Evolutionary conservation across 78 protist species (phyloP).

Genomic region (Acrasis kona): DNA sequence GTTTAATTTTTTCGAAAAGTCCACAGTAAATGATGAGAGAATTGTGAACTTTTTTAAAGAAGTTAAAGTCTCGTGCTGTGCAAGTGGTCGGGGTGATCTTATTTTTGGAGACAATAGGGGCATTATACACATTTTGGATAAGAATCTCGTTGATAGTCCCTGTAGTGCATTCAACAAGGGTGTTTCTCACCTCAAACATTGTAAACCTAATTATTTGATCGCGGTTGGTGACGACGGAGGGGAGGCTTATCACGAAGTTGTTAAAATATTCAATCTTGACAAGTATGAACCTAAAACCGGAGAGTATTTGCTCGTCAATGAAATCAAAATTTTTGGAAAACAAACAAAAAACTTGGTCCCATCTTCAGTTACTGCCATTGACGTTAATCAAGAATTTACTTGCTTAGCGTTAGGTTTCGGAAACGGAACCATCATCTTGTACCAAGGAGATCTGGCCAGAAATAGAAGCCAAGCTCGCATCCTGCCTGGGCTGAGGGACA

Average conservation of each 20-base stretch:
- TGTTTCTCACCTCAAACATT: constrained; percentile 3
- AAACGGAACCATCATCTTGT: constrained; percentile 18
- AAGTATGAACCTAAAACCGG: background rate
- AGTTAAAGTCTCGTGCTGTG: constrained; percentile 11
- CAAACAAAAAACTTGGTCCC: background rate
- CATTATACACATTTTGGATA: constrained; percentile 2
- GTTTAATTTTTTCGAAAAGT: too few species aligned
- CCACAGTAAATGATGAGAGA: too few species aligned
- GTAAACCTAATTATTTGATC: constrained; percentile 5
- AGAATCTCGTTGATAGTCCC: background rate
- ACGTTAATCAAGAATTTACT: constrained; percentile 18
- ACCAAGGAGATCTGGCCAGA: constrained; percentile 26
- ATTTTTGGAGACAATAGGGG: constrained; percentile 14
- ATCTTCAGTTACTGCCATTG: constrained; percentile 12
- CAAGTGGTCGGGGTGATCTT: constrained; percentile 7
- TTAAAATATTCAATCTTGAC: background rate
- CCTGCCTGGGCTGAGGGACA: background rate
- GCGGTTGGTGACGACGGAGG: constrained; percentile 21
- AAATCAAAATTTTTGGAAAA: background rate
- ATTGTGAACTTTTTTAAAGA: too few species aligned
- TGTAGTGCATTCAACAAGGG: background rate
- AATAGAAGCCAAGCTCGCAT: background rate
- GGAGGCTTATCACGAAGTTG: background rate
- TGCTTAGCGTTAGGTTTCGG: constrained; percentile 37
- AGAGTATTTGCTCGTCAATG: background rate